These are phyloP conservation scores for Cyamopsis tetragonoloba DNA, from an alignment of 306 rosid genomes.

Conservation along the genomic window DNA sequence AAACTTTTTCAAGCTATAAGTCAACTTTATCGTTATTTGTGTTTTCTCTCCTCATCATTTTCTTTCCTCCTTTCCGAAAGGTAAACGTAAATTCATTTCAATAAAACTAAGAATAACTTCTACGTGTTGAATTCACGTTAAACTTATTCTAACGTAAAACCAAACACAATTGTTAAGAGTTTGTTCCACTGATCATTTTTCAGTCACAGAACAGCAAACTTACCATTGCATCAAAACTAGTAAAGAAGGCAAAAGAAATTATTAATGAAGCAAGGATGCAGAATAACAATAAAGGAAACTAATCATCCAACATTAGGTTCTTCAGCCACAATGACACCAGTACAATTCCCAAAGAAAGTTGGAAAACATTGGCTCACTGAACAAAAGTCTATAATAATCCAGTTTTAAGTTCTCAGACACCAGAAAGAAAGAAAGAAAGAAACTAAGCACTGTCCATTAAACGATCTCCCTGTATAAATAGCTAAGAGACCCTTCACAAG, in stretches of 20 bases:
- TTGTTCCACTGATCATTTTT: too few species aligned
- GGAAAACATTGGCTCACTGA: constrained; percentile 23
- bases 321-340: constrained; percentile 21
- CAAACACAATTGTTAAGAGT: too few species aligned
- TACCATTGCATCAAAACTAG: too few species aligned
- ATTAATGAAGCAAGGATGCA: constrained; percentile 2
- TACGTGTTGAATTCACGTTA: too few species aligned
- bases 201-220: too few species aligned
- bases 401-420: constrained; percentile 24
- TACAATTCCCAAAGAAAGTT: constrained; percentile 11
- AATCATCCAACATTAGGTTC: constrained; percentile 6
- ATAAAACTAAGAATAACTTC: too few species aligned
- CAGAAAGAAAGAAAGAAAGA: constrained; percentile 34
- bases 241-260: neutral
- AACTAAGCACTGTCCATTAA: constrained; percentile 30
- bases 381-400: constrained; percentile 20
- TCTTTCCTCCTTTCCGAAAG: too few species aligned
- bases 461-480: constrained; percentile 24
- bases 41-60: too few species aligned
- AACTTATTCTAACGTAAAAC: too few species aligned
- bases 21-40: too few species aligned
- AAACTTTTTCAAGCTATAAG: too few species aligned
- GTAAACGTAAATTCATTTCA: too few species aligned
- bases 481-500: constrained; percentile 22
- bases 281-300: constrained; percentile 9